Evolutionary conservation across 352 stramenopile species (phyloP), one percentile per base, ranked within the genome.

Genomic region (Phytopythium montanum): DNA sequence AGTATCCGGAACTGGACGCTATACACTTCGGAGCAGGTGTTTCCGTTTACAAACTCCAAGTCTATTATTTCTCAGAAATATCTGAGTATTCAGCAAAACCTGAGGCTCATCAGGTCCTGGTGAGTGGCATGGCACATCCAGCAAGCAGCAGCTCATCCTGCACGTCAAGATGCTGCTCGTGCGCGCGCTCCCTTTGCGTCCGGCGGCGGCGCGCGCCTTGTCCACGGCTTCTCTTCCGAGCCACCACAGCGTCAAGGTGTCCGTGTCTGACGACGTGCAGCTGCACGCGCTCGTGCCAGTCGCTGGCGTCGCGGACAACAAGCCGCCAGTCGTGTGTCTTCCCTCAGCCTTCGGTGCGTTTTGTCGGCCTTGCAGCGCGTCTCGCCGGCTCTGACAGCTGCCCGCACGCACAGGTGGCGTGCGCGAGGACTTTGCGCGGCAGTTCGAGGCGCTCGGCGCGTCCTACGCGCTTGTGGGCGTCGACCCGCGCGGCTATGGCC

Each of bases 391-490:
- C 14, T 54, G 28, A 54, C 16, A 38, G 55, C 10, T n/a, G 55
- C 1, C 19, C 4, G 21, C 21, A 31, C 21, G 13, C 21, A 8
- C 21, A 82, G 76, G 77, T 54, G 83, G 73, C 16, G 81, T 79
- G 45, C 62, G 70, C 28, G 61, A 75, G 60, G 83, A 92, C 38
- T 94, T 92, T 53, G 69, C 68, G 14, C 64, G 39, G 31, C 85
- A 94, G 60, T 81, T 89, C 50, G 61, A 61, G n/a, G 72, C 64
- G 13, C 64, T 94, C 8, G 38, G 66, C 31, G 63, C 69, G 46
- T 70, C 70, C 29, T 90, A 90, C 52, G 69, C 70, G 56, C 75
- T 94, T 31, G 72, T 88, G 6, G 81, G 81, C 29, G 68, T 94
- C n/a, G 74, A 94, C 31, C 69, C 73, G 33, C 81, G 83, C 49